Evolutionary conservation across 208 protist genomes (phyloP), one percentile per base, ranked within the genome.

Genomic region (Trypanosoma avium): DNA sequence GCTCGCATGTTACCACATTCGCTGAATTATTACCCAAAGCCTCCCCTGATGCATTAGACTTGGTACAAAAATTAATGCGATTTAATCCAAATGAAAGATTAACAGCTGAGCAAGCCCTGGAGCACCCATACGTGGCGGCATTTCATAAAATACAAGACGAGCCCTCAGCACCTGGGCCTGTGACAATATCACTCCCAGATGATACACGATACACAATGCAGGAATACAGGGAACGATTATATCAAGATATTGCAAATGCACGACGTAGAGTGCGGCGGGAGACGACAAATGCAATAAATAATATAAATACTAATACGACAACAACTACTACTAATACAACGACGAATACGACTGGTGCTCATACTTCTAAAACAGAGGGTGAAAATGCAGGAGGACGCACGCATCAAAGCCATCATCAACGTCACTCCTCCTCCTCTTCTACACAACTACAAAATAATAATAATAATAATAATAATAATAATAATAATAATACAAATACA

Each of bases 61-160:
- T 99, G 12, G 81, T 99, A 3, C 27, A 83, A 61, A 87, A 90
- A 40, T 82, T 99, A 10, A 92, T 99, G 61, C 82, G 96, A 64
- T 99, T 99, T 75, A 98, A 99, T 75, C 97, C 97, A 8, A 92
- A 97, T 52, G 92, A 97, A 47, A 79, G 97, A 45, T 71, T 97
- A 33, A 97, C 93, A 26, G 97, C 94, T 1, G 89, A 90, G 32
- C 78, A 98, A 73, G 91, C 94, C 8, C 70, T 98, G 12, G 81
- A 91, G 40, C 97, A 98, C 75, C 88, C 91, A n/a, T 98, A 96
- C 74, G 92, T 98, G 22, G 73, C 82, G 4, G 67, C 85, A 22
- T 98, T 98, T 79, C 92, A 96, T 77, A 88, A 91, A 17, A 78
- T 79, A 12, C 79, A 82, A 30, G 88, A 97, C 10, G 94, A 98